A percentile compares a stretch with the other conserved stretches of the same genome.
Evolutionary conservation across 306 rosid genomes (phyloP).

Genomic region (Malus sylvestris): DNA sequence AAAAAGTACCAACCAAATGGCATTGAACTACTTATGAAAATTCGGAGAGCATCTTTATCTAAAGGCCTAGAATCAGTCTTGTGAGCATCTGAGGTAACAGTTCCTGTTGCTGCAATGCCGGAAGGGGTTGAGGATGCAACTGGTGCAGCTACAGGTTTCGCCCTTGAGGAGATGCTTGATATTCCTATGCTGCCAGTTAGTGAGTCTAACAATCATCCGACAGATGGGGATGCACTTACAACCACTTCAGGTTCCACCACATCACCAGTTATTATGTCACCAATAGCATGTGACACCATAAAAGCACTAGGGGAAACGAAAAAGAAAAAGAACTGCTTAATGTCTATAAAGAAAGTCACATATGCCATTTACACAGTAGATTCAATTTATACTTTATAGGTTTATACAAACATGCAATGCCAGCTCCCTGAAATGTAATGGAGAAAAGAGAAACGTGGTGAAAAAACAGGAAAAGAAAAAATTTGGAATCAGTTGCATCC

Average conservation of each 20-base stretch:
- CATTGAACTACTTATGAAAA: conserved; percentile 85
- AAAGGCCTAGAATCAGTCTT: conserved; percentile 61
- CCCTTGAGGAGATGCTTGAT: conserved; percentile 78
- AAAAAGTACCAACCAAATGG: conserved; percentile 96
- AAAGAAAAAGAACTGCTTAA: conserved; percentile 10
- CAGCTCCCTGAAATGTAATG: too few relatives aligned
- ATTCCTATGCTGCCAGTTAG: conserved; percentile 85
- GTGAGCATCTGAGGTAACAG: conserved; percentile 11
- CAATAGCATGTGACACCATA: conserved; percentile 85
- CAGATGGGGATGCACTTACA: conserved; percentile 71
- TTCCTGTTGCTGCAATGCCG: too few relatives aligned
- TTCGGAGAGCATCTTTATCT: conserved; percentile 81
- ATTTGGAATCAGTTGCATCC: too few relatives aligned
- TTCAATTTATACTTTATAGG: not conserved
- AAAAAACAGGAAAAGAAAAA: too few relatives aligned
- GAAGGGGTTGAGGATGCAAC: too few relatives aligned
- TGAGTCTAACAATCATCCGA: conserved; percentile 90
- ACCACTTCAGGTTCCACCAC: conserved; percentile 77
- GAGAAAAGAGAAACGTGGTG: too few relatives aligned
- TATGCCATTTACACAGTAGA: conserved; percentile 1
- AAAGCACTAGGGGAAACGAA: conserved; percentile 48
- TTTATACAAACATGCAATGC: too few relatives aligned
- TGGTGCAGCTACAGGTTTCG: conserved; percentile 64
- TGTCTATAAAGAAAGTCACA: conserved; percentile 6
- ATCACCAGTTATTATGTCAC: conserved; percentile 76